Conservation (phyloP, 176 grass and related monocot genomes). For the Musa beccarii region DNA sequence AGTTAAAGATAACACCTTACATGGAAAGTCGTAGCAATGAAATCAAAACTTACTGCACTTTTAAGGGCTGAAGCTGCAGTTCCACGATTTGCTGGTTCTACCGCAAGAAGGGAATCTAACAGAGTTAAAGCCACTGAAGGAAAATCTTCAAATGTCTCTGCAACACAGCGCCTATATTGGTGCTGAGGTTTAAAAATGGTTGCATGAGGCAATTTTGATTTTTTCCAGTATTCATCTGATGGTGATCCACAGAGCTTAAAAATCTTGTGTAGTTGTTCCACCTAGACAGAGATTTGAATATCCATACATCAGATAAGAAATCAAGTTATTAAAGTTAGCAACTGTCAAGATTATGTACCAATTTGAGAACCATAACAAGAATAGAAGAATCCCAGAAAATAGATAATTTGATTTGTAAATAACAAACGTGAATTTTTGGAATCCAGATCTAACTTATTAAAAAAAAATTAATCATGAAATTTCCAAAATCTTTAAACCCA, state of each 20-base stretch:
- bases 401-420: too few relatives aligned
- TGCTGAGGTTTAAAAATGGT: not conserved
- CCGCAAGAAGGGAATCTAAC: slow-evolving; percentile 64
- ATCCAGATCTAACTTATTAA: too few relatives aligned
- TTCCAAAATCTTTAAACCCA: too few relatives aligned
- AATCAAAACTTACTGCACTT: slow-evolving; percentile 47
- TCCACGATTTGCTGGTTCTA: slow-evolving; percentile 62
- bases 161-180: not conserved
- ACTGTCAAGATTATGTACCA: not conserved
- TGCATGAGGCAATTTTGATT: not conserved
- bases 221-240: not conserved
- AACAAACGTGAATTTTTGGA: too few relatives aligned
- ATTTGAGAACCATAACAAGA: too few relatives aligned
- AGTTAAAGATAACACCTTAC: not conserved
- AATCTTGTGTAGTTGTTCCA: not conserved
- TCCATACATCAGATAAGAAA: not conserved
- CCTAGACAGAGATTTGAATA: not conserved
- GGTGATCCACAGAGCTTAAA: slow-evolving; percentile 46
- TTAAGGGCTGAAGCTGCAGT: slow-evolving; percentile 64
- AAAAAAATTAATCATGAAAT: too few relatives aligned
- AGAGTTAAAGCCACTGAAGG: slow-evolving; percentile 32
- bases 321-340: not conserved
- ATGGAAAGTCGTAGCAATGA: too few relatives aligned
- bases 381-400: too few relatives aligned
- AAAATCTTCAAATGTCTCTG: not conserved